Percentiles rank a stretch among this genome's conserved stretches.
Conservation (phyloP, 176 grass and related monocot genomes). For the Chloris gayana region DNA sequence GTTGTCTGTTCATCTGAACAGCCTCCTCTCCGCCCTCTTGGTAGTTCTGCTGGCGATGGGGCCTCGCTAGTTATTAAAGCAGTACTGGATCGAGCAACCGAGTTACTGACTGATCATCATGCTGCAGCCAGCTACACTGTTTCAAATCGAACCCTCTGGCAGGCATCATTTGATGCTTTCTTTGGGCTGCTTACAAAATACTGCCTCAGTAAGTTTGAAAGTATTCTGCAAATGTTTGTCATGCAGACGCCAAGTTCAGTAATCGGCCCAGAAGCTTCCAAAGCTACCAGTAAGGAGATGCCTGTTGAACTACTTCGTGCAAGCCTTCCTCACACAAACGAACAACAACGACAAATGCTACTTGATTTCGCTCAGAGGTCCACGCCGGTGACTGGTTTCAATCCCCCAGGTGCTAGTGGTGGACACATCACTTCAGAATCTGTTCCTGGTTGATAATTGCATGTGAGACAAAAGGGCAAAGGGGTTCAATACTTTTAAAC, state of each 20-base stretch:
- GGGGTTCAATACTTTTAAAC: conserved; percentile 5
- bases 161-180: conserved; percentile 98
- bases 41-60: conserved; percentile 89
- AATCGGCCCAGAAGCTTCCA: conserved; percentile 70
- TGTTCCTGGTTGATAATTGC: conserved; percentile 73
- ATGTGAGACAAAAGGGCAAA: conserved; percentile 8
- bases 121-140: conserved; percentile 61
- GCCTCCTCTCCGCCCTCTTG: conserved; percentile 91
- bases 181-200: conserved; percentile 95
- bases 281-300: conserved; percentile 92
- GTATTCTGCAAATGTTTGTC: conserved; percentile 81
- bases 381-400: conserved; percentile 69
- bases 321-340: conserved; percentile 95
- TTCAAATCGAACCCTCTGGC: conserved; percentile 89
- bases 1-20: conserved; percentile 97
- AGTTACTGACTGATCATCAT: conserved; percentile 76
- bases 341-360: conserved; percentile 81
- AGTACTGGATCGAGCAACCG: conserved; percentile 86
- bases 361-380: conserved; percentile 87
- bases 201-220: conserved; percentile 90
- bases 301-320: conserved; percentile 86
- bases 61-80: conserved; percentile 84
- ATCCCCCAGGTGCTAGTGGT: conserved; percentile 44
- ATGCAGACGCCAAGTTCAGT: conserved; percentile 57
- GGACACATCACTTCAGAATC: conserved; percentile 70